A percentile compares a stretch with the other conserved stretches of the same genome.
phyloP scores from a whole-genome alignment of 371 early-diverging fungal species.

The Mucor irregularis region DNA sequence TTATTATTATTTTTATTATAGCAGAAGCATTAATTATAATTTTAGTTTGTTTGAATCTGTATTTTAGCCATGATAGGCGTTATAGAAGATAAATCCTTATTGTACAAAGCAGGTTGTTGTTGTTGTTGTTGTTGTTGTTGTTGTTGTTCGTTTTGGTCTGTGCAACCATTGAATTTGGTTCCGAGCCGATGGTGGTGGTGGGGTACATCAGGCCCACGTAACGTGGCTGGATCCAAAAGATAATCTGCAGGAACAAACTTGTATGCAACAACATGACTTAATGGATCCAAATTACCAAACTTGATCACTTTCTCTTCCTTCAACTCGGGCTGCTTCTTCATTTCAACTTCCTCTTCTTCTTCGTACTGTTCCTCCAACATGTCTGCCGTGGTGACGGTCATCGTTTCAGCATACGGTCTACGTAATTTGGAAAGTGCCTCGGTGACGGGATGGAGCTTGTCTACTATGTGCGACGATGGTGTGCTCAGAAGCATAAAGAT shows the following conservation, averaged over 20 bases:
- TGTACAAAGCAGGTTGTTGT: no score
- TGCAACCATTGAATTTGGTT: constrained; percentile 7
- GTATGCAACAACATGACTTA: no score
- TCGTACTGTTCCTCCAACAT: neutral
- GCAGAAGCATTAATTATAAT: no score
- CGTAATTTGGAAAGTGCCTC: constrained; percentile 17
- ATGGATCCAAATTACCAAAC: no score
- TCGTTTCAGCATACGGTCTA: constrained; percentile 21
- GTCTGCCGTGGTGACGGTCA: constrained; percentile 10
- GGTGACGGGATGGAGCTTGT: constrained; percentile 24
- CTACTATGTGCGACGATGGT: constrained; percentile 12
- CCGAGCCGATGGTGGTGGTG: constrained; percentile 11
- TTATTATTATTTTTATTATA: neutral
- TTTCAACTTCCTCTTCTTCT: neutral
- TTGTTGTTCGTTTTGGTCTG: neutral
- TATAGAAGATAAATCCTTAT: neutral
- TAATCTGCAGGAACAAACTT: constrained; percentile 15
- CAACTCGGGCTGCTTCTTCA: neutral
- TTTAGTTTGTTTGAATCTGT: constrained; percentile 15
- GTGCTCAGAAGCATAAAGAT: constrained; percentile 30
- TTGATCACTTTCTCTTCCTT: neutral
- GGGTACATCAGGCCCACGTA: neutral
- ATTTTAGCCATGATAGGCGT: constrained; percentile 8
- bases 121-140: constrained; percentile 4
- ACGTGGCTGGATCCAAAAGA: constrained; percentile 18